Evolutionary conservation across 495 filamentous ascomycete genomes (phyloP).

Genomic region (Arthonia radiata): DNA sequence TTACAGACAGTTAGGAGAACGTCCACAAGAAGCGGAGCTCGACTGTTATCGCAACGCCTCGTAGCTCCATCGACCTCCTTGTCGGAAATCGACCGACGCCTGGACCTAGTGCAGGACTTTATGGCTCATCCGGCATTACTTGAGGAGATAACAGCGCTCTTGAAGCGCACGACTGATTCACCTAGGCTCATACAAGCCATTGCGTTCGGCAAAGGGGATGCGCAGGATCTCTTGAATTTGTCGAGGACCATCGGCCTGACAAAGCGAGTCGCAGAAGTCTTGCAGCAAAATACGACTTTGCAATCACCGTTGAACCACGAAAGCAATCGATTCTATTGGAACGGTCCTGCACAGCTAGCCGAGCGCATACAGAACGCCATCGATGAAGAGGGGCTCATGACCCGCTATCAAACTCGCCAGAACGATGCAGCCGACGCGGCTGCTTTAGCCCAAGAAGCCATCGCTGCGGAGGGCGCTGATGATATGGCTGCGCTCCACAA

Average conservation of each 20-base stretch:
- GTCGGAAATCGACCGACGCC: slow-evolving; percentile 47
- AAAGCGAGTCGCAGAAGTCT: slow-evolving; percentile 31
- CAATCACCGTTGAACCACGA: slow-evolving; percentile 5
- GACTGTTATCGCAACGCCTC: slow-evolving; percentile 53
- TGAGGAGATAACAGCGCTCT: slow-evolving; percentile 36
- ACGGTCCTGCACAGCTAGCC: slow-evolving; percentile 39
- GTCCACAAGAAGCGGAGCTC: slow-evolving; percentile 68
- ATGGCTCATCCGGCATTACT: slow-evolving; percentile 34
- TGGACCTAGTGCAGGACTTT: slow-evolving; percentile 61
- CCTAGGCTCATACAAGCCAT: slow-evolving; percentile 85
- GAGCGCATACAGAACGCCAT: slow-evolving; percentile 48
- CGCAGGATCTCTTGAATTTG: slow-evolving; percentile 73
- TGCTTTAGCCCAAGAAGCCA: slow-evolving; percentile 39
- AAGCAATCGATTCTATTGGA: slow-evolving; percentile 5
- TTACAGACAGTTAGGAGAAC: slow-evolving; percentile 74
- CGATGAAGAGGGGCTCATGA: slow-evolving; percentile 73
- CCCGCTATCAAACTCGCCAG: slow-evolving; percentile 54
- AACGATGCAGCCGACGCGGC: slow-evolving; percentile 41
- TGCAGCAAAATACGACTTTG: slow-evolving; percentile 9
- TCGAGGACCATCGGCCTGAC: slow-evolving; percentile 63
- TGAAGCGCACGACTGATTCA: slow-evolving; percentile 60
- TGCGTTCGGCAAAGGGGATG: slow-evolving; percentile 67
- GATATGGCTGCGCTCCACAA: slow-evolving; percentile 21
- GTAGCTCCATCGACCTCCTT: slow-evolving; percentile 68
- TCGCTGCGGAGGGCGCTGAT: slow-evolving; percentile 29